phyloP scores from a whole-genome alignment of 192 early-diverging fungal genomes.

The Dissophora globulifera region DNA sequence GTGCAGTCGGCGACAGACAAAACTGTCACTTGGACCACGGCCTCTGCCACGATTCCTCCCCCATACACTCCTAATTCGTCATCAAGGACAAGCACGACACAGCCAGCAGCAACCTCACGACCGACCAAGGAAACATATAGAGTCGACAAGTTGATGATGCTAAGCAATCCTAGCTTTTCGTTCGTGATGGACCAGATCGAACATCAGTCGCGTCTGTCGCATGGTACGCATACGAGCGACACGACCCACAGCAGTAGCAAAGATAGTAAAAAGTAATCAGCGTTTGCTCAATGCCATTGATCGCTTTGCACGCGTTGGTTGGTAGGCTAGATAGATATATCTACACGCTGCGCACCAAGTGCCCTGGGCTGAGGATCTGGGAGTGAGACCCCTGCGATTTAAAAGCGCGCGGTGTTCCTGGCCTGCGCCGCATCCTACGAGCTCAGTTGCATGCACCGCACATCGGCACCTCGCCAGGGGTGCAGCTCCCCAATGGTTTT shows the following conservation, averaged over 20 bases:
- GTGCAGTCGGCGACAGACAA: constrained; percentile 32
- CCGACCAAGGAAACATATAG: constrained; percentile 27
- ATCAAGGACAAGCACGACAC: background rate
- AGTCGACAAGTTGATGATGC: constrained; percentile 43
- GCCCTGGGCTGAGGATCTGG: too few relatives aligned
- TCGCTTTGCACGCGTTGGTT: too few relatives aligned
- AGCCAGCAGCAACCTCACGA: background rate
- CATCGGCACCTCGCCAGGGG: too few relatives aligned
- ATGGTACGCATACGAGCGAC: constrained; percentile 1
- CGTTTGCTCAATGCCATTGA: too few relatives aligned
- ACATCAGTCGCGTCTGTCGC: constrained; percentile 36
- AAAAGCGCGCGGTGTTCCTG: too few relatives aligned
- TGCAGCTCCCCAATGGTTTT: too few relatives aligned
- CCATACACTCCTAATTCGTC: background rate
- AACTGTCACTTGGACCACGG: constrained; percentile 27
- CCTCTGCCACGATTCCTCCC: constrained; percentile 1
- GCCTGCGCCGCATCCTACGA: too few relatives aligned
- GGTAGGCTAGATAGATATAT: too few relatives aligned
- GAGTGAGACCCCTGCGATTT: too few relatives aligned
- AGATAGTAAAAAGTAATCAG: background rate
- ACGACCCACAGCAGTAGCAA: background rate
- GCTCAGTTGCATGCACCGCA: too few relatives aligned
- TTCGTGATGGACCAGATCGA: constrained; percentile 49
- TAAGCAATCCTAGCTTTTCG: constrained; percentile 44
- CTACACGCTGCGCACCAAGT: too few relatives aligned